Conservation (phyloP, 768 basidiomycete species). For the Serendipita sp. region DNA sequence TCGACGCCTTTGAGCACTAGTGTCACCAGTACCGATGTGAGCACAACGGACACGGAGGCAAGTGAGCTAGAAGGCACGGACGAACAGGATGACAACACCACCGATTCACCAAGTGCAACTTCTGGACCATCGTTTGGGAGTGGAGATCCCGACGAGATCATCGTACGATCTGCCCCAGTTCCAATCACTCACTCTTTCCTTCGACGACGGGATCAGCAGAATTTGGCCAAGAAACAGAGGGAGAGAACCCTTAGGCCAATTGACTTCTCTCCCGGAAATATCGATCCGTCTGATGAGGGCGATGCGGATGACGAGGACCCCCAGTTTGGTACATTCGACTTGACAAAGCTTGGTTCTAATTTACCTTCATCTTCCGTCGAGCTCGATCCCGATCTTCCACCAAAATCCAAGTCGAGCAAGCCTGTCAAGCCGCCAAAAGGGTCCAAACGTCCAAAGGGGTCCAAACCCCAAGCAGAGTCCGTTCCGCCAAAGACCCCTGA, state of each 20-base stretch:
- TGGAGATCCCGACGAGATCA: conserved; percentile 1
- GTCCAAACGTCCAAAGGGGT: background rate
- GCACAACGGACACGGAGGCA: conserved; percentile 20
- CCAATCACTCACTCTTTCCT: background rate
- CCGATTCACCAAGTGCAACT: background rate
- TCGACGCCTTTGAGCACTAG: background rate
- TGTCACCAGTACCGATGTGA: background rate
- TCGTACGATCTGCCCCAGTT: background rate
- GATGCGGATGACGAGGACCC: background rate
- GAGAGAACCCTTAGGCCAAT: background rate
- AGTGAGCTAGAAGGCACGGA: conserved; percentile 9
- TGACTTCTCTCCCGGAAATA: background rate
- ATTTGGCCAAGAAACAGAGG: background rate
- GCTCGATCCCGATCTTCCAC: background rate
- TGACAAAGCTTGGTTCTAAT: background rate
- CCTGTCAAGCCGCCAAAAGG: conserved; percentile 13
- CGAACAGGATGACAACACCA: background rate
- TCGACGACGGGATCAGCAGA: background rate
- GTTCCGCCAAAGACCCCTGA: conserved; percentile 10
- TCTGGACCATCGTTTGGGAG: background rate
- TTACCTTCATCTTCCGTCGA: background rate
- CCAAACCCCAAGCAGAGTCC: background rate
- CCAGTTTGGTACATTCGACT: background rate
- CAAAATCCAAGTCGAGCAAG: background rate
- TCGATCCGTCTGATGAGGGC: background rate